Conservation (phyloP, 1,284 basidiomycete species). For the Cronartium quercuum region DNA sequence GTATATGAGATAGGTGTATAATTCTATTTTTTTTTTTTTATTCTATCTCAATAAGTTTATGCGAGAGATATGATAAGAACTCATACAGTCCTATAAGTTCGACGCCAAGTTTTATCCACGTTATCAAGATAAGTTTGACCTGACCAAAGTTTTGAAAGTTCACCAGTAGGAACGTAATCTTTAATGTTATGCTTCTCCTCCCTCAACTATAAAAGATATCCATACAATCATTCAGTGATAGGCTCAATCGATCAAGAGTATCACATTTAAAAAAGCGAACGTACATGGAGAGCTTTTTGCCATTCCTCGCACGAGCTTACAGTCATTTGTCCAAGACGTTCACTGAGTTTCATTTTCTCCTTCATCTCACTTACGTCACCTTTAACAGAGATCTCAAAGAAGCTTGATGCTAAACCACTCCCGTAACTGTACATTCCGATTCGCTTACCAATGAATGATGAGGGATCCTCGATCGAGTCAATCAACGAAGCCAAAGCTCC, state of each 20-base stretch:
- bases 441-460: constrained; percentile 66
- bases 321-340: constrained; percentile 74
- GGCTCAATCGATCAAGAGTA: not conserved
- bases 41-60: too few relatives aligned
- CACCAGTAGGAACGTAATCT: constrained; percentile 76
- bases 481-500: constrained; percentile 82
- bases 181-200: constrained; percentile 94
- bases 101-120: constrained; percentile 85
- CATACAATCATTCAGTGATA: not conserved
- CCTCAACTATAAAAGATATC: constrained; percentile 36
- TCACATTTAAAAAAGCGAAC: constrained; percentile 39
- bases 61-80: too few relatives aligned
- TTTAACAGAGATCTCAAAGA: constrained; percentile 78
- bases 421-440: constrained; percentile 91
- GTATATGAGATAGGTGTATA: too few relatives aligned
- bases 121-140: constrained; percentile 88
- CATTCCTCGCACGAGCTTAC: constrained; percentile 85
- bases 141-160: constrained; percentile 85
- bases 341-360: constrained; percentile 69
- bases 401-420: constrained; percentile 80
- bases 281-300: constrained; percentile 66
- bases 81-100: constrained; percentile 61
- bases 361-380: constrained; percentile 75
- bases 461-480: constrained; percentile 60
- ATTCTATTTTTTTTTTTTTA: too few relatives aligned